Base-by-base conservation (phyloP, 768 basidiomycete genomes). In the Filobasidium floriforme region DNA sequence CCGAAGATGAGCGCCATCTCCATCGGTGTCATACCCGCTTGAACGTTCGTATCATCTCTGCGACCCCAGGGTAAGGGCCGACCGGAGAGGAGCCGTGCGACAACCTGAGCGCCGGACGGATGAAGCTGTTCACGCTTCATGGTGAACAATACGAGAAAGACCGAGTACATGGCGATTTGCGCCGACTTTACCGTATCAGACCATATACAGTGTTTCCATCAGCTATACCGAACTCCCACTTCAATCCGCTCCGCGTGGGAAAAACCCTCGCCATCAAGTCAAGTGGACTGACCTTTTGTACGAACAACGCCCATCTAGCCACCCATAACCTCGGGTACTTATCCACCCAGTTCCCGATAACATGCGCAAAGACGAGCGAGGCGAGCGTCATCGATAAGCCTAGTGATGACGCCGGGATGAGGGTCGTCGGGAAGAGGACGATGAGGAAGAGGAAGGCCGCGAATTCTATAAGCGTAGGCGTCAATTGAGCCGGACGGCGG, bases 281-380 rank as follows among this genome's bases (percentile, higher is more conserved):
- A n/a, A n/a, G n/a, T 26, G 59, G 19, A 65, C 68, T 32, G 22
- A 75, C 75, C 69, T 79, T 79, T 60, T 79, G 76, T 4, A 61
- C 66, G 12, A 63, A 68, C 12, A 79, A 73, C 0, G 67, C 60
- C 15, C 51, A 24, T 43, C 75, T 44, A 0, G 75, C 71, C 41
- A 79, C 72, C 1, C 49, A 26, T 24, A 77, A 65, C 37, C 76
- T 57, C 5, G 63, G 67, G 9, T 59, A 22, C 14, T 41, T 37
- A 60, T 79, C 77, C 11, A 79, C 74, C 40, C 73, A 63, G 5
- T 72, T 70, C 1, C 77, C 77, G n/a, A 79, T 73, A 57, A 67
- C 71, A 1, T 70, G 72, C 1, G 74, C 74, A 6, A 74, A 62
- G 0, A 71, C 6, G 32, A 79, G 61, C n/a, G 73, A 68, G 3